Conservation (phyloP, 1,284 basidiomycete genomes). For the Golubevia pallescens region DNA sequence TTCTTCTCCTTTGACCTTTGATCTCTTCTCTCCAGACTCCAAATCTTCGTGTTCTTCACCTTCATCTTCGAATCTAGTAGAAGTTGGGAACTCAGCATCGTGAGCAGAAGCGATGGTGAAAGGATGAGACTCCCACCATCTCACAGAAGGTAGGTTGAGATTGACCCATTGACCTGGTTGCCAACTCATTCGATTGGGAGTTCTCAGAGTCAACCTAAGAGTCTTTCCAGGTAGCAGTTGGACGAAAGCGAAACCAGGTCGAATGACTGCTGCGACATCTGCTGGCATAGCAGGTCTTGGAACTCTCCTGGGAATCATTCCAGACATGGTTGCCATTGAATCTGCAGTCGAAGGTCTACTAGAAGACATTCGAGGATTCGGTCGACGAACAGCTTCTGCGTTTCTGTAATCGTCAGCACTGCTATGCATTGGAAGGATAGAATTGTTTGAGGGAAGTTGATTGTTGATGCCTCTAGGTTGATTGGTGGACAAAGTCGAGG, state of each 20-base stretch:
- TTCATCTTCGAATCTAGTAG: slow-evolving; percentile 31
- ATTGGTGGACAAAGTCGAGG: too few relatives aligned
- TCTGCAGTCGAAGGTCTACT: not conserved
- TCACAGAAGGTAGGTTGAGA: slow-evolving; percentile 75
- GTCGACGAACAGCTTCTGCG: not conserved
- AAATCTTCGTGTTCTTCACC: slow-evolving; percentile 23
- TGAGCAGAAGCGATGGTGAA: slow-evolving; percentile 79
- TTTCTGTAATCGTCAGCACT: not conserved
- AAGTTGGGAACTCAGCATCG: slow-evolving; percentile 65
- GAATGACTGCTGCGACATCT: slow-evolving; percentile 46
- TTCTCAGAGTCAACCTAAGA: slow-evolving; percentile 75
- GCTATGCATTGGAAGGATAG: not conserved
- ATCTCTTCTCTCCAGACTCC: slow-evolving; percentile 1
- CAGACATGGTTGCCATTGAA: too few relatives aligned
- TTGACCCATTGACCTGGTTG: slow-evolving; percentile 80
- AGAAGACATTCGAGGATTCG: not conserved
- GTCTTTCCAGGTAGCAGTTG: slow-evolving; percentile 80
- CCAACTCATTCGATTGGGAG: slow-evolving; percentile 70
- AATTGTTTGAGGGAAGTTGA: too few relatives aligned
- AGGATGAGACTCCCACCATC: slow-evolving; percentile 76
- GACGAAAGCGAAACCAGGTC: slow-evolving; percentile 75
- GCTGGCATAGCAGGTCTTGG: slow-evolving; percentile 42
- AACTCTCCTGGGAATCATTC: slow-evolving; percentile 9
- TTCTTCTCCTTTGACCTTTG: slow-evolving; percentile 28
- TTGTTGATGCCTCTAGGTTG: too few relatives aligned